Evolutionary conservation across 2,329 filamentous ascomycete species (phyloP).

Genomic region (Pseudocercospora eumusae): DNA sequence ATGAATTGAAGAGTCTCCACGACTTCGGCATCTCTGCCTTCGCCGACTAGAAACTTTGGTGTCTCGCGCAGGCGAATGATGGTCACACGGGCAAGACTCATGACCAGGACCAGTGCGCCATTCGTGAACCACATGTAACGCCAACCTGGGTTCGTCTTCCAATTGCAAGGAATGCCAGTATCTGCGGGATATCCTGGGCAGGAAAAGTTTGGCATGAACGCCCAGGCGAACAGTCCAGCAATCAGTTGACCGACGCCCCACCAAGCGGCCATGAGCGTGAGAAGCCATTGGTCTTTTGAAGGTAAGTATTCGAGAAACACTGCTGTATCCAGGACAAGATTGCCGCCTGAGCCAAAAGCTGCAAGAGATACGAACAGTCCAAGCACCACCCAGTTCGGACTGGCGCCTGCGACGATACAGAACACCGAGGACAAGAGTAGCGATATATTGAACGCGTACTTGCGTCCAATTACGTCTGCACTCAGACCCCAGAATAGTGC

Average conservation of each 20-base stretch:
- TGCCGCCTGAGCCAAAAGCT: slow-evolving; percentile 66
- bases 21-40: slow-evolving; percentile 56
- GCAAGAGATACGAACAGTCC: slow-evolving; percentile 64
- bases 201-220: slow-evolving; percentile 53
- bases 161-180: slow-evolving; percentile 50
- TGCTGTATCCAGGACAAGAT: slow-evolving; percentile 64
- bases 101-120: slow-evolving; percentile 57
- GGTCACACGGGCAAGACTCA: slow-evolving; percentile 56
- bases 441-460: slow-evolving; percentile 68
- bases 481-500: slow-evolving; percentile 69
- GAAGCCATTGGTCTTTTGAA: slow-evolving; percentile 62
- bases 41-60: slow-evolving; percentile 58
- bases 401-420: slow-evolving; percentile 64
- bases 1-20: slow-evolving; percentile 54
- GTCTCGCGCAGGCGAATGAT: slow-evolving; percentile 58
- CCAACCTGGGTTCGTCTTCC: slow-evolving; percentile 59
- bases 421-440: slow-evolving; percentile 64
- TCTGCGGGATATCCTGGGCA: slow-evolving; percentile 44
- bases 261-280: slow-evolving; percentile 63
- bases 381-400: slow-evolving; percentile 66
- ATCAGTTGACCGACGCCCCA: slow-evolving; percentile 56
- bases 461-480: slow-evolving; percentile 68
- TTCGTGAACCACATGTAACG: slow-evolving; percentile 58
- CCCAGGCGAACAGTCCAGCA: slow-evolving; percentile 58
- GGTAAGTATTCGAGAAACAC: slow-evolving; percentile 62